These are phyloP conservation scores for Fennellomyces sp. DNA, from an alignment of 371 early-diverging fungal genomes.

Conservation along the genomic window DNA sequence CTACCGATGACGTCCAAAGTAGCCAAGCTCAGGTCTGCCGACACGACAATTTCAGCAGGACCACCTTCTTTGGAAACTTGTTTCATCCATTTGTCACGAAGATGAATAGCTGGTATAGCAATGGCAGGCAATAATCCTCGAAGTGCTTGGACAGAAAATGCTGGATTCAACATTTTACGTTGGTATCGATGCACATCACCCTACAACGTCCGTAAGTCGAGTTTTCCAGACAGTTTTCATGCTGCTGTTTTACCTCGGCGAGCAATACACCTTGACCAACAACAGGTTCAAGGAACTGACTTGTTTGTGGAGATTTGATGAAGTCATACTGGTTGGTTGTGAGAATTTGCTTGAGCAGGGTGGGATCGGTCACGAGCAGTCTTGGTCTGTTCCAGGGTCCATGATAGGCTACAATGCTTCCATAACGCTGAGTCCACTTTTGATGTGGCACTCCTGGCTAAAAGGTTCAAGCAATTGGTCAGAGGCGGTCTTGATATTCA, in stretches of 20 bases:
- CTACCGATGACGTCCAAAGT: conserved; percentile 51
- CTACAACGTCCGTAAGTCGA: too few relatives aligned
- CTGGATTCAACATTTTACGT: conserved; percentile 71
- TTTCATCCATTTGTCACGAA: conserved; percentile 10
- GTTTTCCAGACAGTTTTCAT: too few relatives aligned
- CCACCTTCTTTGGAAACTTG: background rate
- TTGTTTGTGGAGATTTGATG: conserved; percentile 35
- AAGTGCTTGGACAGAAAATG: conserved; percentile 57
- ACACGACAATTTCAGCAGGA: conserved; percentile 25
- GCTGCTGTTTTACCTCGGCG: conserved; percentile 49
- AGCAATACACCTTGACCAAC: conserved; percentile 62
- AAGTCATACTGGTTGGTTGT: conserved; percentile 55
- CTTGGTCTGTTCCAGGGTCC: conserved; percentile 48
- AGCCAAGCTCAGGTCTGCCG: conserved; percentile 34
- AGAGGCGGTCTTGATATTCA: background rate
- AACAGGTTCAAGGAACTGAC: conserved; percentile 32
- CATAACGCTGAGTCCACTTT: conserved; percentile 59
- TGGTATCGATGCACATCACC: conserved; percentile 61
- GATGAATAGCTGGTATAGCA: conserved; percentile 27
- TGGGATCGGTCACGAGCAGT: conserved; percentile 55
- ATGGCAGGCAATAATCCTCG: conserved; percentile 50
- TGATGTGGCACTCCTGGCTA: conserved; percentile 50
- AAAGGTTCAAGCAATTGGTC: background rate
- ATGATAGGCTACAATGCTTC: conserved; percentile 51
- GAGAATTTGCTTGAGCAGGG: conserved; percentile 54